Conservation (phyloP, 352 stramenopile species). For the Blastocystis sp. region DNA sequence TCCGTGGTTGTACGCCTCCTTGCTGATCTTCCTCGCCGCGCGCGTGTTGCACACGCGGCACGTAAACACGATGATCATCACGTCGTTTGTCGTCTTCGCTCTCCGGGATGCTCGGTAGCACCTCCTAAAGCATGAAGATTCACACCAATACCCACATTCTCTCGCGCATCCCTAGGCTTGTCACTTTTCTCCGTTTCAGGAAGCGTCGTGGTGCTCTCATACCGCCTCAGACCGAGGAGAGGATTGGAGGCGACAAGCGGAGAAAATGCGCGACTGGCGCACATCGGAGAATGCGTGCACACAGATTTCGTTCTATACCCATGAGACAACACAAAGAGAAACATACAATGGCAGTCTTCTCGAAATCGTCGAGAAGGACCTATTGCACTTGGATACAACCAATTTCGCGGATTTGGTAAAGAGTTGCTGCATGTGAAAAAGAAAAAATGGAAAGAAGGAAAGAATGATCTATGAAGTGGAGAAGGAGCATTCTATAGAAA, state of each 20-base stretch:
- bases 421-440: neutral
- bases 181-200: neutral
- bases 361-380: neutral
- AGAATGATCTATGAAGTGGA: neutral
- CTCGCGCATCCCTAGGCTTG: conserved; percentile 44
- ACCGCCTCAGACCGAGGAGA: neutral
- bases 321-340: neutral
- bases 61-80: conserved; percentile 96
- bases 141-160: conserved; percentile 2
- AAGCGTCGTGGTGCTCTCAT: neutral
- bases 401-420: neutral
- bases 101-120: conserved; percentile 74
- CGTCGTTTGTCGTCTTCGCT: conserved; percentile 81
- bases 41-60: conserved; percentile 95
- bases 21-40: conserved; percentile 91
- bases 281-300: neutral
- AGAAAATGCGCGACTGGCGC: neutral
- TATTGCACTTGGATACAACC: neutral
- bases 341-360: neutral
- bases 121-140: conserved; percentile 33
- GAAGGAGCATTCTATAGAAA: no score
- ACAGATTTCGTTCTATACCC: neutral
- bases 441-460: neutral
- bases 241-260: neutral
- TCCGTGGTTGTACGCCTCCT: conserved; percentile 87